Evolutionary conservation across 1,284 basidiomycete species (phyloP), one percentile per base, ranked within the genome.

Genomic region (Apiotrichum gracile): DNA sequence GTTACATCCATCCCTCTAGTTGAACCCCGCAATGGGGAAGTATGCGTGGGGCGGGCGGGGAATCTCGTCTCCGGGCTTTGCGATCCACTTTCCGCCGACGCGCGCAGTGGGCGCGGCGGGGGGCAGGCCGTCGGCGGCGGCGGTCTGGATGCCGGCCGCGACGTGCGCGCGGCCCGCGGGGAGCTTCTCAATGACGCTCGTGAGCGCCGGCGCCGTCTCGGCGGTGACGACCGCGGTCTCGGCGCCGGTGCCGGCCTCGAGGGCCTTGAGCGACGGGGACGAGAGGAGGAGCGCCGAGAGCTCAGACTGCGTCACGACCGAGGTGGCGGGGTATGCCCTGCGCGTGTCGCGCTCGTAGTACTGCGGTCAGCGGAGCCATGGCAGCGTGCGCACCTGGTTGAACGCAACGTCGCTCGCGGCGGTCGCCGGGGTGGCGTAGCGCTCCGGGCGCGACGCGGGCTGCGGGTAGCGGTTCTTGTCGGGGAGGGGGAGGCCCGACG

Each of bases 281-380:
- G 92, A 85, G 57, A 96, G 83, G 39, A 97, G 81, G 57, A 97
- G 78, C 24, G 82, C 79, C 8, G 91, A 87, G 37, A 92, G 80
- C 70, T 89, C 85, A 19, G 80, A 73, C 78, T 92, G 88, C 19
- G 86, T 90, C 61, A 90, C 81, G 27, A 87, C 84, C 13, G 86
- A 91, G 39, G 91, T 84, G 66, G 86, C 86, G 29, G 92, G 91
- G 76, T 92, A 96, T 51, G 85, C 84, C 55, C 92, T 84, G 56
- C 93, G 85, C 66, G 59, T 62, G 77, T 97, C 92, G 58, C 92
- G 88, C 76, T 92, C 90, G 85, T 85, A 91, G 82, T 97, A 97
- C 60, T 76, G 55, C 17, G 42, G 60, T 72, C 62, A 57, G 56
- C 26, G 14, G 16, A n/a, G 48, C 10, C 19, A n/a, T n/a, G n/a